Evolutionary conservation across 225 moss, liverwort and hornwort species (phyloP).

Genomic region (Marchantia polymorpha): DNA sequence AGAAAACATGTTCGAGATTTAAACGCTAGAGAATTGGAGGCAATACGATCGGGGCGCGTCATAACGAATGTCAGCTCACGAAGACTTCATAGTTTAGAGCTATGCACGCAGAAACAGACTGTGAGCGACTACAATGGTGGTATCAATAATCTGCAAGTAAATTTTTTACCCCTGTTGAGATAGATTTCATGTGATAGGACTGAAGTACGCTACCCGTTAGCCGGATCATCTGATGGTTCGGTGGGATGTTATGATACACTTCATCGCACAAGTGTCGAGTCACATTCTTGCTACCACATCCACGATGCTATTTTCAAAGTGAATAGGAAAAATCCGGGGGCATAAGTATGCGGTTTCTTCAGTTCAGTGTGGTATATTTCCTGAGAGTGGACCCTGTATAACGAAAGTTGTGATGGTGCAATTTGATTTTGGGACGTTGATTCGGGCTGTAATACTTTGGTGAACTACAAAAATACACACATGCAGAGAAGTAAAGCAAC

Average conservation of each 20-base stretch:
- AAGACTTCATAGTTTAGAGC: constrained; percentile 57
- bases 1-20: constrained; percentile 64
- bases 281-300: constrained; percentile 45
- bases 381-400: constrained; percentile 76
- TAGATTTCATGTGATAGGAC: constrained; percentile 32
- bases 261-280: constrained; percentile 54
- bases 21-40: constrained; percentile 69
- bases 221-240: constrained; percentile 84
- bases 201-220: constrained; percentile 81
- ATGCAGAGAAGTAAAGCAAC: constrained; percentile 61
- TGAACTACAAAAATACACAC: constrained; percentile 76
- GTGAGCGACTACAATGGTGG: constrained; percentile 74
- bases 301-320: constrained; percentile 79
- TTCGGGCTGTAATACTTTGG: constrained; percentile 84
- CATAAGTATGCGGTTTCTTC: constrained; percentile 82
- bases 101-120: constrained; percentile 68
- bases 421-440: constrained; percentile 95
- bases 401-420: constrained; percentile 93
- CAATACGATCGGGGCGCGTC: constrained; percentile 53
- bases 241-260: constrained; percentile 79
- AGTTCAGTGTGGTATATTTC: constrained; percentile 94
- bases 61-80: constrained; percentile 51
- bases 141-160: constrained; percentile 84
- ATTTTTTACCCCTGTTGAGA: neutral
- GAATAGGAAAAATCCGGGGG: constrained; percentile 59